A percentile compares a stretch with the other conserved stretches of the same genome.
Evolutionary conservation across 2,329 filamentous ascomycete species (phyloP).

Genomic region (Trichoderma koningiopsis): DNA sequence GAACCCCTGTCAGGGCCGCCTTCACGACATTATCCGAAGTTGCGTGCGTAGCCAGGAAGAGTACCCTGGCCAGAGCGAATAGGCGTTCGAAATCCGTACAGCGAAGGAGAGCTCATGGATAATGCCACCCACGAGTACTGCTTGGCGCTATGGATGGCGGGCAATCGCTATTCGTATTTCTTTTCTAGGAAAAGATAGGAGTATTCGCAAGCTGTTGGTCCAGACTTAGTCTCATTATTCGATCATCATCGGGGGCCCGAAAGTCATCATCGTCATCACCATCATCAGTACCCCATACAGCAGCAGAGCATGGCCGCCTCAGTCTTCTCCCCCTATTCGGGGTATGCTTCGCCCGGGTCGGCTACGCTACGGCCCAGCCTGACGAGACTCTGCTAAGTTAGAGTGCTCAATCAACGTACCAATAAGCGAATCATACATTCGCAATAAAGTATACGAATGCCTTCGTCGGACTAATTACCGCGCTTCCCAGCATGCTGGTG

Average conservation of each 20-base stretch:
- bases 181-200: slow-evolving; percentile 8
- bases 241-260: not conserved
- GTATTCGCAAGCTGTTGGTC: not conserved
- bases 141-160: not conserved
- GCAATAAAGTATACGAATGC: not conserved
- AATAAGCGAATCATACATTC: not conserved
- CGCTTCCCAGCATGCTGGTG: slow-evolving; percentile 1
- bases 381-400: slow-evolving; percentile 5
- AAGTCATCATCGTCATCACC: not conserved
- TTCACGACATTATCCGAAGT: slow-evolving; percentile 24
- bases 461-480: not conserved
- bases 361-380: slow-evolving; percentile 7
- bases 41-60: slow-evolving; percentile 1
- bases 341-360: slow-evolving; percentile 2
- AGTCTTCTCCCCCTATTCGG: not conserved
- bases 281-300: not conserved
- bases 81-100: not conserved
- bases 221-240: slow-evolving; percentile 10
- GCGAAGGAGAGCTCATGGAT: not conserved
- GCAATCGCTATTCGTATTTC: slow-evolving; percentile 5
- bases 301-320: not conserved
- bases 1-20: slow-evolving; percentile 19
- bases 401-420: not conserved
- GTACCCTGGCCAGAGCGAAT: slow-evolving; percentile 15
- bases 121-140: not conserved